Conservation (phyloP, 352 stramenopile species). For the Chrysophaeum taylorii region DNA sequence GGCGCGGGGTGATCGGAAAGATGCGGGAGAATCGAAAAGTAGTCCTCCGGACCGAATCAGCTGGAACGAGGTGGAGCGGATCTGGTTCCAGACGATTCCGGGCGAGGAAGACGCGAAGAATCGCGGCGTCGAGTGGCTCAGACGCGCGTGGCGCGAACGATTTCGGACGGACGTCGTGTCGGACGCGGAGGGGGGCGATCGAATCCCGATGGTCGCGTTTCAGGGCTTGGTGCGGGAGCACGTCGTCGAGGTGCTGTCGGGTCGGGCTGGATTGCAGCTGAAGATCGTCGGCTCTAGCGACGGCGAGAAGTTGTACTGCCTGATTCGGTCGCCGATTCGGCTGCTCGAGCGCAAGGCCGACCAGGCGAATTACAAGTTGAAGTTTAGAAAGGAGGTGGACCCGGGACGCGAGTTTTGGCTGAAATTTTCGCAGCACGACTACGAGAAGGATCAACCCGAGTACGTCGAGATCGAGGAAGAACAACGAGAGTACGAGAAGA, state of each 20-base stretch:
- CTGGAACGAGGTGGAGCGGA: background rate
- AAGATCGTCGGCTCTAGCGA: background rate
- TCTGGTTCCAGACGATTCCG: conserved; percentile 10
- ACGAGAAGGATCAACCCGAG: too few relatives aligned
- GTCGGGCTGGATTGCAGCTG: background rate
- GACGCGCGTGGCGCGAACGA: background rate
- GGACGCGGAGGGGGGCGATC: background rate
- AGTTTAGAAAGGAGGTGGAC: conserved; percentile 7
- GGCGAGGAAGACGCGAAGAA: background rate
- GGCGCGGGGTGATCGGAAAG: too few relatives aligned
- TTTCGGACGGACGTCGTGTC: background rate
- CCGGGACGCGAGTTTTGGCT: conserved; percentile 3
- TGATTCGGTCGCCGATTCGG: background rate
- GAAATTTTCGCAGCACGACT: too few relatives aligned
- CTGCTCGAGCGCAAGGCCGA: background rate
- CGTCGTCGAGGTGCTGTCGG: conserved; percentile 7
- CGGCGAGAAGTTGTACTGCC: conserved; percentile 18
- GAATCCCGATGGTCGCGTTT: background rate
- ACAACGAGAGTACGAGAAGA: background rate
- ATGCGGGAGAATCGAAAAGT: too few relatives aligned
- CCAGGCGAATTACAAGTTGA: background rate
- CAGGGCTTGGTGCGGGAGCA: background rate
- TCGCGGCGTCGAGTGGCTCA: background rate
- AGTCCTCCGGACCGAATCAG: background rate
- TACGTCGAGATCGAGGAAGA: background rate